Evolutionary conservation across 1,284 basidiomycete species (phyloP).

Genomic region (Bondarzewia mesenterica): DNA sequence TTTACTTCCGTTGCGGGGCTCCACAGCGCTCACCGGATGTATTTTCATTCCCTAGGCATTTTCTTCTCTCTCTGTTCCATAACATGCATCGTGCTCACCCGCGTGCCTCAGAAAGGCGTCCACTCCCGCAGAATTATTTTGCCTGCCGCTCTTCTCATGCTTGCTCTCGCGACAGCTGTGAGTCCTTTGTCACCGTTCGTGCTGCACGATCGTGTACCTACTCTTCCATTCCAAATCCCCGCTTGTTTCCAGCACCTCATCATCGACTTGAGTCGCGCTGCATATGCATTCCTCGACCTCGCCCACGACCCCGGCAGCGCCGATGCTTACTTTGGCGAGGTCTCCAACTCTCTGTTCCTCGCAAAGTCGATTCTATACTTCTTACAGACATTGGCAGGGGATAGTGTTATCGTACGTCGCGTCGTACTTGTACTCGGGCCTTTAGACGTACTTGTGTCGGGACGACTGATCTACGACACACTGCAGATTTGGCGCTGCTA

Average conservation of each 20-base stretch:
- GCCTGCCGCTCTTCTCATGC: conserved; percentile 3
- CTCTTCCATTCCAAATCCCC: no score
- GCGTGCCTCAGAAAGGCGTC: not conserved
- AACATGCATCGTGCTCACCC: not conserved
- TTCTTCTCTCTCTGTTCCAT: not conserved
- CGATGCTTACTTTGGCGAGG: not conserved
- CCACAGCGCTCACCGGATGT: not conserved
- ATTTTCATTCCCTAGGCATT: not conserved
- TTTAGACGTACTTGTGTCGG: not conserved
- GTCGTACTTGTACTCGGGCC: not conserved
- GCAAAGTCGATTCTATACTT: not conserved
- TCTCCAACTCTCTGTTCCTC: not conserved
- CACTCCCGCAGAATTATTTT: not conserved
- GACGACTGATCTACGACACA: no score
- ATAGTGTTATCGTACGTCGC: not conserved
- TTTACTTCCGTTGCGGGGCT: no score
- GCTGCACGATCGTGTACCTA: no score
- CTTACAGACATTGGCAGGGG: not conserved
- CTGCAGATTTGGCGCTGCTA: conserved; percentile 4
- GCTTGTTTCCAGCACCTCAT: not conserved
- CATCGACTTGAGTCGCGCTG: not conserved
- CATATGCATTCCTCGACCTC: not conserved
- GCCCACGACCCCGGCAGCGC: not conserved
- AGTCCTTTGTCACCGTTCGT: not conserved
- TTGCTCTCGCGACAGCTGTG: conserved; percentile 7